phyloP scores from a whole-genome alignment of 805 yeast species.

The Metschnikowia hibisci region DNA sequence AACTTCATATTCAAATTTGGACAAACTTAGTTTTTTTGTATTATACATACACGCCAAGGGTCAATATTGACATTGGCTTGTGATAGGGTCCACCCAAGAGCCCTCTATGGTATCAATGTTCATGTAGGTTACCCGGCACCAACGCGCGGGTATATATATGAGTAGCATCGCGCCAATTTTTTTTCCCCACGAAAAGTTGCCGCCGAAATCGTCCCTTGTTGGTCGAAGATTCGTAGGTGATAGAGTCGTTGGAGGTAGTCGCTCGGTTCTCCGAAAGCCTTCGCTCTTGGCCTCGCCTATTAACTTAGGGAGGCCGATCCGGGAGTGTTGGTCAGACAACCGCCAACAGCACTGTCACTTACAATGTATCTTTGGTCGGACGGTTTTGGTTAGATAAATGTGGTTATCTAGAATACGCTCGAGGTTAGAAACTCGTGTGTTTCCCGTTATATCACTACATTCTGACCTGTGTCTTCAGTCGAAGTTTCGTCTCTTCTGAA shows the following conservation, averaged over 20 bases:
- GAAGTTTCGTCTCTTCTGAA: too few species aligned
- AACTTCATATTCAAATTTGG: too few species aligned
- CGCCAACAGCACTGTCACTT: conserved; percentile 8
- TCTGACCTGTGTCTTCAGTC: too few species aligned
- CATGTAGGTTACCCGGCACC: conserved; percentile 17
- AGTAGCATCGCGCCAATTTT: conserved; percentile 1
- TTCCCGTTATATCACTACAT: conserved; percentile 47
- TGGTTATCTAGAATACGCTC: conserved; percentile 41
- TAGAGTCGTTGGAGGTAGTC: conserved; percentile 10
- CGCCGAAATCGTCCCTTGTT: conserved; percentile 28
- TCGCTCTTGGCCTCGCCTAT: conserved; percentile 32
- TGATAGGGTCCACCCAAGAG: too few species aligned
- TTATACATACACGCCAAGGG: too few species aligned
- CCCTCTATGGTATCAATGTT: too few species aligned
- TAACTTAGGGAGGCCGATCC: conserved; percentile 33
- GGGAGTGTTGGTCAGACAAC: conserved; percentile 15
- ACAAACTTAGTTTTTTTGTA: too few species aligned
- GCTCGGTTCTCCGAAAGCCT: conserved; percentile 23
- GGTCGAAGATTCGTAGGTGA: conserved; percentile 25
- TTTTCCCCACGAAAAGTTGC: conserved; percentile 36
- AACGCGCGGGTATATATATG: conserved; percentile 6
- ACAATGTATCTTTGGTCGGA: conserved; percentile 17
- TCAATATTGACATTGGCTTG: too few species aligned
- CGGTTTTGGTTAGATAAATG: conserved; percentile 36
- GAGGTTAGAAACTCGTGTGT: conserved; percentile 34